Percentiles rank a stretch among this genome's conserved stretches.
These are phyloP conservation scores for Xylaria sp. DNA, from an alignment of 2,329 filamentous ascomycete species.

Conservation along the genomic window DNA sequence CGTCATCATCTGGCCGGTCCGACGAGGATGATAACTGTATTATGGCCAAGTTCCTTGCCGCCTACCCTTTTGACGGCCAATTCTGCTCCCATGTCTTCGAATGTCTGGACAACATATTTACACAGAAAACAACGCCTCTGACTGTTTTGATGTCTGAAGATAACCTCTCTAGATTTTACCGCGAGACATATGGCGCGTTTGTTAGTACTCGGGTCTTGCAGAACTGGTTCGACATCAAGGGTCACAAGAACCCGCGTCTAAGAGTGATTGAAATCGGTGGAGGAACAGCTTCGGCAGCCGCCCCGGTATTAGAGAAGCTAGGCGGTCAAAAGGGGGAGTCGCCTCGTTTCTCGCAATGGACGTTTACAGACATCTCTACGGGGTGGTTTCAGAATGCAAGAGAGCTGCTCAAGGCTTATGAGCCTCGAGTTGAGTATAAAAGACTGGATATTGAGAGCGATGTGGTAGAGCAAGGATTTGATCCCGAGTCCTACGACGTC, in stretches of 20 bases:
- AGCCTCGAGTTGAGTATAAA: slow-evolving; percentile 8
- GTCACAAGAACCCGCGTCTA: slow-evolving; percentile 22
- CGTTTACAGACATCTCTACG: slow-evolving; percentile 18
- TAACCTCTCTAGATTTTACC: slow-evolving; percentile 16
- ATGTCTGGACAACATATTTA: slow-evolving; percentile 13
- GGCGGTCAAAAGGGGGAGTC: slow-evolving; percentile 10
- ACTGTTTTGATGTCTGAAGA: slow-evolving; percentile 13
- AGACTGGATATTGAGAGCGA: slow-evolving; percentile 19
- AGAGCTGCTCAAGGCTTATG: slow-evolving; percentile 6
- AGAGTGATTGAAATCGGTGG: slow-evolving; percentile 23
- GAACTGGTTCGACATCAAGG: slow-evolving; percentile 26
- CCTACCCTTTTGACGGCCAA: slow-evolving; percentile 20
- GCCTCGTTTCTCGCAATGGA: slow-evolving; percentile 14
- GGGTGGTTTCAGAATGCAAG: slow-evolving; percentile 16
- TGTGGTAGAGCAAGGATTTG: slow-evolving; percentile 16
- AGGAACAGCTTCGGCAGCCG: slow-evolving; percentile 17
- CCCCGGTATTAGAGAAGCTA: slow-evolving; percentile 9
- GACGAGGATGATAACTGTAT: slow-evolving; percentile 2
- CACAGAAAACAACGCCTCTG: slow-evolving; percentile 13
- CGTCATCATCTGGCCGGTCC: neutral
- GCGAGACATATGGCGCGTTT: slow-evolving; percentile 14
- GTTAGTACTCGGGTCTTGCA: slow-evolving; percentile 9
- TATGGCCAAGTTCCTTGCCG: slow-evolving; percentile 10
- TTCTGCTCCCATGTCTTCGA: slow-evolving; percentile 8
- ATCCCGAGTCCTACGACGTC: slow-evolving; percentile 16